Evolutionary conservation across 352 stramenopile genomes (phyloP), one percentile per base, ranked within the genome.

Genomic region (Phytophthora pinifolia): DNA sequence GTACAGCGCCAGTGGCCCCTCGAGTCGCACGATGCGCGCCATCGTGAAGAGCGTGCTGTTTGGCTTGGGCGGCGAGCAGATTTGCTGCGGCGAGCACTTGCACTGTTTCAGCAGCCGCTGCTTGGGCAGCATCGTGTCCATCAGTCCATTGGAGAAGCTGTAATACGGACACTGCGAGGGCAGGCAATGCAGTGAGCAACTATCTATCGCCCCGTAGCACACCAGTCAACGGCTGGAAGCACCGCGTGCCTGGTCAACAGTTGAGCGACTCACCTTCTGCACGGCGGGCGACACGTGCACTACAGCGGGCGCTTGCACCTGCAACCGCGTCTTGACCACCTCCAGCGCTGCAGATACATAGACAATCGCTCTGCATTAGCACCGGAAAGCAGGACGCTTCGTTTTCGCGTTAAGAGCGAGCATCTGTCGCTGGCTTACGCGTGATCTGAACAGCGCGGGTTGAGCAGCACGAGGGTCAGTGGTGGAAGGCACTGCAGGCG

Each of bases 301-400:
- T 2, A 86, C 69, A 46, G 78, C 47, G 4, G 82, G 82, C 4
- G 72, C 79, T 45, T 93, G 79, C 27, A 89, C 83, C 44, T 94
- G 83, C 44, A 90, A 54, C 1, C 83, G 79, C 29, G 82, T 94
- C 66, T 94, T 94, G 38, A 90, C 83, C n/a, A 94, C 83, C 55
- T 94, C 83, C 10, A 94, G 61, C 25, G 82, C 82, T 92, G 56
- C 20, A 65, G 18, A 25, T 55, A 29, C 8, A 55, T 14, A 35
- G 6, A 54, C 13, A 18, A 44, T 4, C n/a, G 13, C 1, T 31
- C 36, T 46, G 9, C 46, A 30, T 48, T 41, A 47, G 35, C 4
- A 32, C 36, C 37, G 32, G n/a, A 41, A 17, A 43, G 8, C 15
- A 10, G n/a, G 31, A 31, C 20, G 38, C 32, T 31, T 41, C 36